Evolutionary conservation across 225 moss, liverwort and hornwort species (phyloP), one percentile per base, ranked within the genome.

Genomic region (Anthoceros angustus): DNA sequence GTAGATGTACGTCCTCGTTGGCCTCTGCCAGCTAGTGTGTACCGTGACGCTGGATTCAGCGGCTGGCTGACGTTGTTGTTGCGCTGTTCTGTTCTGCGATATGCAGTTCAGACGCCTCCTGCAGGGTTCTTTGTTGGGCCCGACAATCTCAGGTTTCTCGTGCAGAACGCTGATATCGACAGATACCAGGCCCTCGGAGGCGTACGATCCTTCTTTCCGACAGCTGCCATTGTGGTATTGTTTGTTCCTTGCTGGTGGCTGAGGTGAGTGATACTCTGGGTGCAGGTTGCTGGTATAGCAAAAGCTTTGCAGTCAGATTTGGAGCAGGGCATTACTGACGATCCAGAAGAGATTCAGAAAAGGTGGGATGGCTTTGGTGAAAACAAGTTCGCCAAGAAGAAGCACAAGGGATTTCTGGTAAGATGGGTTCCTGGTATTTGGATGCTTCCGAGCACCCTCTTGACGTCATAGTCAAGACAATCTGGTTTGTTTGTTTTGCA

Each of bases 371-470:
- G 81, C 0, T 99, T 77, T 64, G 98, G 98, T 15, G 32, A 69
- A 16, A 99, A 99, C 64, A 86, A 84, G n/a, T 86, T 89, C 70
- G 89, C 92, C 3, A 75, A 84, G 66, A 92, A 89, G 42, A 81
- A 86, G 15, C 64, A 85, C 3, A 98, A 91, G 77, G 71, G 74
- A 42, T 74, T 91, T 43, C 67, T 12, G 74, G 91, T 91, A 83
- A 41, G 83, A 55, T 2, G 10, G 15, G 12, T 10, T 6, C 16
- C 25, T 25, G 6, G 50, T 41, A 8, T 18, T 21, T 12, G 15
- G 32, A 41, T 46, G n/a, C 15, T 63, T 21, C 32, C 64, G 46
- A 25, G 41, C n/a, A n/a, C 42, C 62, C 42, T 68, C 12, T 49
- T 14, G 14, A 39, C 32, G 1, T 39, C 65, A 12, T 40, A 64